Evolutionary conservation across 768 basidiomycete species (phyloP), one percentile per base, ranked within the genome.

Genomic region (Galerina sulciceps): DNA sequence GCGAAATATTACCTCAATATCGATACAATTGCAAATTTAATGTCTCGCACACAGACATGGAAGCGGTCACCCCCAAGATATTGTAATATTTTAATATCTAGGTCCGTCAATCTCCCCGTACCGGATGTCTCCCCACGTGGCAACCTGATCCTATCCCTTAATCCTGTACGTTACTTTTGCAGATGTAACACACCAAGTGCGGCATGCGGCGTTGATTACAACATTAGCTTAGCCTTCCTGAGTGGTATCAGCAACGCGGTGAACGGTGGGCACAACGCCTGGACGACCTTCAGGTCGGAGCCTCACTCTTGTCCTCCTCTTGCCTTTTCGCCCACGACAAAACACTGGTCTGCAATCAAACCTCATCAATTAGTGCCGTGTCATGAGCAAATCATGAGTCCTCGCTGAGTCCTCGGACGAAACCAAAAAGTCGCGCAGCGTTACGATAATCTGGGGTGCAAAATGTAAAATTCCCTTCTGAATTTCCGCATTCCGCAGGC

Each of bases 61-160:
- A 45, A 20, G 49, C 55, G 41, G 50, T 31, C 44, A 55, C 53
- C 58, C 57, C 26, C 26, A 31, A 31, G 26, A 31, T 31, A 31
- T 31, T 31, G 26, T 31, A 58, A 61, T 42, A 49, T 10, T 37
- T 35, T 42, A 53, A 56, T 56, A 63, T 63, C 53, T 49, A 49
- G 40, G 57, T 57, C 49, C 50, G 42, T 57, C 57, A 62, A 57
- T 47, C 61, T 53, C 56, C 61, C 66, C 63, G 62, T 65, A 62
- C 53, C 58, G 61, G 62, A 58, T 61, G 57, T 55, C 20, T 57
- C 59, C 57, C 58, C 66, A 67, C 66, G 66, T 67, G 66, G 66
- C 59, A 67, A 65, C 60, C 54, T 53, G 58, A 61, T 53, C 61
- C 51, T 53, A 63, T 26, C 47, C 43, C 40, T 50, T 44, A 17